Evolutionary conservation across 2,329 filamentous ascomycete species (phyloP), one percentile per base, ranked within the genome.

Genomic region (Ophiostoma ulmi): DNA sequence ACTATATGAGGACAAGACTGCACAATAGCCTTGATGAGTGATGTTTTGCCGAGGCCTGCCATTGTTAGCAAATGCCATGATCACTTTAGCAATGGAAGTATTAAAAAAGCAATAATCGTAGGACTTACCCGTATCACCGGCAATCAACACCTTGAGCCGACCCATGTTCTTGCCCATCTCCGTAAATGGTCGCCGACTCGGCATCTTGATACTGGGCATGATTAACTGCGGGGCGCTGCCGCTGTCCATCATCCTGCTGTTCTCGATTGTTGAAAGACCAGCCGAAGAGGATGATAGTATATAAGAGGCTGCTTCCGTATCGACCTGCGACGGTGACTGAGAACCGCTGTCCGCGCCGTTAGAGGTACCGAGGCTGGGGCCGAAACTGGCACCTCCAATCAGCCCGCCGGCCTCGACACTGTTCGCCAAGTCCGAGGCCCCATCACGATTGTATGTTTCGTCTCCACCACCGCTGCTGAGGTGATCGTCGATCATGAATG

Each of bases 131-230:
- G 64, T 14, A 76, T 88, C 87, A 39, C 95, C 95, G 69, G 93
- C 91, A 70, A 98, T 84, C 74, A 98, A 83, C n/a, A 98, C 83
- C 81, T 97, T 98, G 70, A 98, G 83, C 75, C 92, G 90, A 1
- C 94, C 94, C 78, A 98, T 86, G 44, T 85, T 86, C 80, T 91
- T 94, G 20, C 95, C 95, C 66, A 87, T 86, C n/a, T 91, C 88
- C 0, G 95, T 97, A 78, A 98, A 98, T 0, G 94, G 94, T 69
- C 93, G 86, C 68, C 95, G 88, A 72, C 88, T 91, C 3, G 95
- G 94, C 87, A 99, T 95, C 73, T 88, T 89, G 76, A 99, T 90
- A 77, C 93, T 97, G 5, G 95, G 95, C 95, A 99, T 99, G 72
- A 99, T 92, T n/a, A 99, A 85, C 79, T 98, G 94, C 35, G 91